Percentiles rank a stretch among this genome's conserved stretches.
These are phyloP conservation scores for Chrysosporium keratinophilum DNA, from an alignment of 2,329 filamentous ascomycete genomes.

Conservation along the genomic window DNA sequence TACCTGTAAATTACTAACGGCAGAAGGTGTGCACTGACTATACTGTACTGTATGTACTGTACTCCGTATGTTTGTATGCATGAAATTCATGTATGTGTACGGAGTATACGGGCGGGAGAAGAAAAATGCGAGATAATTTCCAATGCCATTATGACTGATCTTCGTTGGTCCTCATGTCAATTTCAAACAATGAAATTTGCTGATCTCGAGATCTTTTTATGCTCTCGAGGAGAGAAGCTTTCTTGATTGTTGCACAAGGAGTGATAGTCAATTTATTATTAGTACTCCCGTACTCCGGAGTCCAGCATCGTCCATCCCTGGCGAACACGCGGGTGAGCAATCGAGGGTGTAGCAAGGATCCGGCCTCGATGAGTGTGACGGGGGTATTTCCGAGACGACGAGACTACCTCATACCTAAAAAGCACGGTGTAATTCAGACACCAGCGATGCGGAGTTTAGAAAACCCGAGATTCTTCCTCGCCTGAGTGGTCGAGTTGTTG, in stretches of 20 bases:
- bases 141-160: background rate
- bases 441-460: background rate
- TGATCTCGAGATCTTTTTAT: background rate
- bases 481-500: background rate
- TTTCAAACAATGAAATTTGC: background rate
- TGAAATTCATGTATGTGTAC: background rate
- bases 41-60: background rate
- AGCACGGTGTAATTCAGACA: background rate
- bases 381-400: background rate
- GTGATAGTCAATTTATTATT: background rate
- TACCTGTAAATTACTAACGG: background rate
- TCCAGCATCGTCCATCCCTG: conserved; percentile 3
- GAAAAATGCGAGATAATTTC: background rate
- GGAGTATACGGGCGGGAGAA: no score
- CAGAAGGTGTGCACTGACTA: background rate
- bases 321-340: background rate
- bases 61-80: background rate
- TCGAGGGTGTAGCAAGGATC: conserved; percentile 1
- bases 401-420: background rate
- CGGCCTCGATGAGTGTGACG: background rate
- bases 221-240: background rate
- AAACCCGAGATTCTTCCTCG: background rate
- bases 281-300: background rate
- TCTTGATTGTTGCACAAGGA: background rate
- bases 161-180: background rate